Percentiles rank a stretch among this genome's conserved stretches.
Conservation (phyloP, 73 alveolate genomes). For the Paramecium biaurelia region DNA sequence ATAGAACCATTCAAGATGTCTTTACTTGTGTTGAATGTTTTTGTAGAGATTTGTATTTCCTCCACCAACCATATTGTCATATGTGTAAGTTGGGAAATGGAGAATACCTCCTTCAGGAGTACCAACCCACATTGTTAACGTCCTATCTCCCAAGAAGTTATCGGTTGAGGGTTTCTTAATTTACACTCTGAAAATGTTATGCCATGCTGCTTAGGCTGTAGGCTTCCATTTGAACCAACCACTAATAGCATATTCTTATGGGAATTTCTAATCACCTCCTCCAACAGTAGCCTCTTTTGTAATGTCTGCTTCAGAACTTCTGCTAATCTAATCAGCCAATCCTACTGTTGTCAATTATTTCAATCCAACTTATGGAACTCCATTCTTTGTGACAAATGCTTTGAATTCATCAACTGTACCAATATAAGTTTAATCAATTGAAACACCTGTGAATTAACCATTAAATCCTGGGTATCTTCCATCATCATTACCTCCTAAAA, state of each 20-base stretch:
- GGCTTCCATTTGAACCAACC: slow-evolving; percentile 57
- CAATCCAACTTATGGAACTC: background rate
- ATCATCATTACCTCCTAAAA: slow-evolving; percentile 32
- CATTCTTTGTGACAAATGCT: background rate
- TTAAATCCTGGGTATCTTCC: slow-evolving; percentile 51
- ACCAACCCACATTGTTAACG: slow-evolving; percentile 21
- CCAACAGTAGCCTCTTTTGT: background rate
- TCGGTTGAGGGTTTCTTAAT: slow-evolving; percentile 44
- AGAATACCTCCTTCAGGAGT: slow-evolving; percentile 19
- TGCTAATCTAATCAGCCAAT: background rate
- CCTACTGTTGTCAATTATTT: background rate
- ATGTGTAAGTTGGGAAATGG: slow-evolving; percentile 31
- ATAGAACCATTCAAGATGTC: slow-evolving; percentile 29
- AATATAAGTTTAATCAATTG: background rate
- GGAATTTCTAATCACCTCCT: slow-evolving; percentile 9
- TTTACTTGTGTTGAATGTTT: background rate
- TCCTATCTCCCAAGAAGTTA: slow-evolving; percentile 31
- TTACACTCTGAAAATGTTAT: slow-evolving; percentile 42
- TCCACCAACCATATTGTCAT: slow-evolving; percentile 40
- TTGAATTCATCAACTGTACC: background rate
- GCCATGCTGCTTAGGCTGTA: slow-evolving; percentile 48
- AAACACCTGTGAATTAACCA: slow-evolving; percentile 11
- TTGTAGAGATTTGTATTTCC: slow-evolving; percentile 6
- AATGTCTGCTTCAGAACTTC: background rate
- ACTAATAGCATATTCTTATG: slow-evolving; percentile 38